Evolutionary conservation across 2,329 filamentous ascomycete genomes (phyloP).

Genomic region (Penicillium sp.): DNA sequence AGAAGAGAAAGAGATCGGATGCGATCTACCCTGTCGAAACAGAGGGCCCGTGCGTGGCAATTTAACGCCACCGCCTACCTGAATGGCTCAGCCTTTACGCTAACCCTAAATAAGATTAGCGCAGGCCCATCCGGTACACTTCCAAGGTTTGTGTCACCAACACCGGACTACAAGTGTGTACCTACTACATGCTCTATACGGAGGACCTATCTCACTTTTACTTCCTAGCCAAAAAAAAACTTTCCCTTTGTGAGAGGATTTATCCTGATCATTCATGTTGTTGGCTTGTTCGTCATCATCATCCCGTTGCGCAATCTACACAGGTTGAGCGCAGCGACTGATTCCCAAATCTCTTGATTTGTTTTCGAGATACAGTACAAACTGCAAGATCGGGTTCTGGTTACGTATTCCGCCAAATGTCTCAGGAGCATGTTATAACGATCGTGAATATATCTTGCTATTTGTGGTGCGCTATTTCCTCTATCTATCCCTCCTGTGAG

Average conservation of each 20-base stretch:
- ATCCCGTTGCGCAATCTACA: conserved; percentile 39
- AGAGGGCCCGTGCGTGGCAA: neutral
- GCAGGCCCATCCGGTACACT: neutral
- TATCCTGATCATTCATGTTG: conserved; percentile 46
- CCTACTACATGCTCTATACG: no score
- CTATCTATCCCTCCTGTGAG: neutral
- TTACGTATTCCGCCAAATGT: neutral
- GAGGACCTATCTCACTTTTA: neutral
- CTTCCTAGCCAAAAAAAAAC: conserved; percentile 36
- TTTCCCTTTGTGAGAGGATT: conserved; percentile 41
- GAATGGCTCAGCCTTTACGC: neutral
- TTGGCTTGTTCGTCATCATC: conserved; percentile 45
- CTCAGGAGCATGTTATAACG: neutral
- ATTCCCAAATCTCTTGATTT: no score
- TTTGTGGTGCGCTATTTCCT: no score
- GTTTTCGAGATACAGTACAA: neutral
- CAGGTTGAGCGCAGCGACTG: neutral
- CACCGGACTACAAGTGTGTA: no score
- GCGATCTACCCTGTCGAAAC: neutral
- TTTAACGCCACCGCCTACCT: neutral
- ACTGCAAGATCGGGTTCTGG: neutral
- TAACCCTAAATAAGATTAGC: neutral
- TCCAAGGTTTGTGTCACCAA: no score
- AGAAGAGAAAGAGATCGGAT: neutral
- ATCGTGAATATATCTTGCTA: neutral